Conservation (phyloP, 768 basidiomycete species). For the Russula virescens region DNA sequence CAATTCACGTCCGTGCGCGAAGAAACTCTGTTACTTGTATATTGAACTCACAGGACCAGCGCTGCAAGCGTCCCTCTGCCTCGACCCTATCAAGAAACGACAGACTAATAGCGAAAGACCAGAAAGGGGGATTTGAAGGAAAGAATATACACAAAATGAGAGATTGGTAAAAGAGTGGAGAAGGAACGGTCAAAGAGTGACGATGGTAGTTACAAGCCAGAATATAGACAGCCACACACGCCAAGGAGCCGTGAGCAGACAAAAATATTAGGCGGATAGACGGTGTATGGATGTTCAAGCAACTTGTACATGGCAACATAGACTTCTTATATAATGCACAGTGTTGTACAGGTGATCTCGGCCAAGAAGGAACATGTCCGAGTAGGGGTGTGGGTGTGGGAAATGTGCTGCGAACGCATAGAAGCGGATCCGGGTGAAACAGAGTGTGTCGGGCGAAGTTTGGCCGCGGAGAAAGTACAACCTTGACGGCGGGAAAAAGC, state of each 20-base stretch:
- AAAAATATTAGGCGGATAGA: neutral
- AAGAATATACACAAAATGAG: slow-evolving; percentile 10
- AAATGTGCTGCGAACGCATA: slow-evolving; percentile 13
- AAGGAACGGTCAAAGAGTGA: neutral
- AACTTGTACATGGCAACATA: slow-evolving; percentile 18
- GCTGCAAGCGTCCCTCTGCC: slow-evolving; percentile 11
- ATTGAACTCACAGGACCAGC: slow-evolving; percentile 13
- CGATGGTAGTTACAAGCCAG: neutral
- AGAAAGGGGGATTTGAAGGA: neutral
- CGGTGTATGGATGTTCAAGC: slow-evolving; percentile 1
- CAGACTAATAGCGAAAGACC: neutral
- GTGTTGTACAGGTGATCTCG: slow-evolving; percentile 23
- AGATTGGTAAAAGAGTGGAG: slow-evolving; percentile 1
- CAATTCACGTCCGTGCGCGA: neutral
- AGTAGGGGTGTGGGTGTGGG: slow-evolving; percentile 8
- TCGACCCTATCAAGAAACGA: slow-evolving; percentile 7
- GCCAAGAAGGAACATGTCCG: slow-evolving; percentile 11
- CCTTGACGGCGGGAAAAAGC: neutral
- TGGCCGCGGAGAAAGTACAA: neutral
- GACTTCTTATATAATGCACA: slow-evolving; percentile 14
- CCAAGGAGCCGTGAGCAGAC: neutral
- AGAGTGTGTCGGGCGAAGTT: neutral
- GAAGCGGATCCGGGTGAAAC: slow-evolving; percentile 3
- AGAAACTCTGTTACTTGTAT: slow-evolving; percentile 2
- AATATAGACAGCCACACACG: slow-evolving; percentile 17